Evolutionary conservation across 225 moss, liverwort and hornwort species (phyloP), one percentile per base, ranked within the genome.

Genomic region (Climacium dendroides): DNA sequence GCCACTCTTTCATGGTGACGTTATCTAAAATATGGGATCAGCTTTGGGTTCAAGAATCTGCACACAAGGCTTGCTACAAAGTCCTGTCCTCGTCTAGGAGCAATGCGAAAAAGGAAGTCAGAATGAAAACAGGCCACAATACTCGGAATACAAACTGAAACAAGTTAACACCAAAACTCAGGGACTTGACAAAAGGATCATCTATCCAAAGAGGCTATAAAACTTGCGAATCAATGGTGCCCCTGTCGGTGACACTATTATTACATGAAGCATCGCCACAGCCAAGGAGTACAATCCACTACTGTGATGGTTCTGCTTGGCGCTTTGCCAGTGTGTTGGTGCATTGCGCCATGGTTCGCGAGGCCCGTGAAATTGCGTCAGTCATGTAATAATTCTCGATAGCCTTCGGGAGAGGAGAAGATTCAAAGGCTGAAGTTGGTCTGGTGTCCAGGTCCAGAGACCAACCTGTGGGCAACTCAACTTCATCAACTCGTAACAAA

Each of bases 381-480:
- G 95, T 96, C 97, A 98, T 97, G 85, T 97, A 98, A 69, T 95
- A 97, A 74, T 97, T 98, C 37, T 95, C 92, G 45, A 98, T 77
- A 15, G 93, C 95, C 89, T 91, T 97, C 1, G 89, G 66, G 19
- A 98, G 93, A 32, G 94, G 90, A 73, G 95, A 93, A 20, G 89
- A 85, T 74, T 93, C 91, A 41, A 98, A 83, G 53, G 91, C 94
- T 5, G 93, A 74, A 65, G 83, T 84, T 8, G 95, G 77, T 70
- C 90, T 91, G 30, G 95, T 90, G 62, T 85, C 81, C 67, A 83
- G 20, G 87, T 95, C 79, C 89, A 90, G 70, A 55, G 94, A 94
- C 93, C 93, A 94, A n/a, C 89, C 92, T 23, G 91, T 93, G 15
- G 95, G 94, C 87, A 93, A 71, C 92, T 98, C 97, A 64, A 97